A percentile compares a stretch with the other conserved stretches of the same genome.
Conservation (phyloP, 73 alveolate genomes). For the Paramecium octaurelia region DNA sequence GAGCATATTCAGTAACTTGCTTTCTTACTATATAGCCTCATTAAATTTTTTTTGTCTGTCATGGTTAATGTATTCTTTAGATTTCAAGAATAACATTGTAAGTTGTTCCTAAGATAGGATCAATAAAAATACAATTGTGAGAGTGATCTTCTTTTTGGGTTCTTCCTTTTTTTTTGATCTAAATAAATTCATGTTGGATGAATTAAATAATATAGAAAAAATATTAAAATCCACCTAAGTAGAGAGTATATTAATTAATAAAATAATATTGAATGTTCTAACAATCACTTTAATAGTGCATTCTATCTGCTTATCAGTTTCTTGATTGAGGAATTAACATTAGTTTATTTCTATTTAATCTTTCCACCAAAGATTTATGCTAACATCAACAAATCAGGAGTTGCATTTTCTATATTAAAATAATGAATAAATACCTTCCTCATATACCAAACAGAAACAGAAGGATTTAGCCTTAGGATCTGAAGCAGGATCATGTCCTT, state of each 20-base stretch:
- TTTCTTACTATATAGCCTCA: not conserved
- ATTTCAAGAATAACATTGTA: not conserved
- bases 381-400: conserved; percentile 24
- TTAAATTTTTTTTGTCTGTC: not conserved
- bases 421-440: not conserved
- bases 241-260: not conserved
- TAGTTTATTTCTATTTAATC: not conserved
- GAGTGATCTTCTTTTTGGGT: not conserved
- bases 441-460: conserved; percentile 49
- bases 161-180: not conserved
- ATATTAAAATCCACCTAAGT: not conserved
- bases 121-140: not conserved
- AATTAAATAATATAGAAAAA: not conserved
- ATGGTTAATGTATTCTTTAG: not conserved
- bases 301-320: not conserved
- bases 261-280: not conserved
- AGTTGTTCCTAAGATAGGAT: not conserved
- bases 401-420: conserved; percentile 5
- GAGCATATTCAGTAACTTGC: not conserved
- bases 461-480: conserved; percentile 25
- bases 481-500: not conserved
- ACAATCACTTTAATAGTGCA: not conserved
- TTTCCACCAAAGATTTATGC: conserved; percentile 18
- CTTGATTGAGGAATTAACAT: conserved; percentile 3
- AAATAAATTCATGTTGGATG: not conserved